Conservation (phyloP, 208 protist genomes). For the Herpetomonas tarakana region DNA sequence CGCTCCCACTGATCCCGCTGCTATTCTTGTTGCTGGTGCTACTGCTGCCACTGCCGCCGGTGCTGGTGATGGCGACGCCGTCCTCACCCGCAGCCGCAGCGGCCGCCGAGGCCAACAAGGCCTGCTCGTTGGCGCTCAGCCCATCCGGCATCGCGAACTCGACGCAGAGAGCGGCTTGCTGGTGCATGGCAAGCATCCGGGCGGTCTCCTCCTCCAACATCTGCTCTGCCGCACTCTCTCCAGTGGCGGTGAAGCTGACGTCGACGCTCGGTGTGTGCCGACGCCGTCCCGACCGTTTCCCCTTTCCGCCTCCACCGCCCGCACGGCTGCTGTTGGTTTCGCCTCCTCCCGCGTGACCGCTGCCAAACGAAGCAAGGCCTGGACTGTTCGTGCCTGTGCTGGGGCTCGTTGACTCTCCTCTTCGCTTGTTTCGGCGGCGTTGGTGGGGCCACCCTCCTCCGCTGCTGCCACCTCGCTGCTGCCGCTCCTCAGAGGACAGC, state of each 20-base stretch:
- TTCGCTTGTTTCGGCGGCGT: no score
- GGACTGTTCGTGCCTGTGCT: not conserved
- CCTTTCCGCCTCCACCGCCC: no score
- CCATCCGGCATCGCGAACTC: constrained; percentile 5
- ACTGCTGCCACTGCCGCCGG: not conserved
- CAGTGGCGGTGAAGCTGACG: not conserved
- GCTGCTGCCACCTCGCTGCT: not conserved
- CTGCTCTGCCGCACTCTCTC: not conserved
- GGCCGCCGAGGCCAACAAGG: not conserved
- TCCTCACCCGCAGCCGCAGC: not conserved
- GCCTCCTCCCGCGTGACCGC: not conserved
- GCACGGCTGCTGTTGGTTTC: not conserved
- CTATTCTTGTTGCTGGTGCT: not conserved
- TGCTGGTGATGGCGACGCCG: not conserved
- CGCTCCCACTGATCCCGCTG: not conserved
- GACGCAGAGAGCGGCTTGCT: constrained; percentile 11
- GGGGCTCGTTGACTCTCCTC: not conserved
- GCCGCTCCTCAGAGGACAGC: not conserved
- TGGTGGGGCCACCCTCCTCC: no score
- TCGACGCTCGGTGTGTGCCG: not conserved
- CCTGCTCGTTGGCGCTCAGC: not conserved
- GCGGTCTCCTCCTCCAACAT: not conserved
- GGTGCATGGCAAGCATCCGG: constrained; percentile 5
- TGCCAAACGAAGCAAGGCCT: not conserved
- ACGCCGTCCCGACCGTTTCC: no score